phyloP scores from a whole-genome alignment of 176 grass and related monocot species.

The Metroxylon sagu region DNA sequence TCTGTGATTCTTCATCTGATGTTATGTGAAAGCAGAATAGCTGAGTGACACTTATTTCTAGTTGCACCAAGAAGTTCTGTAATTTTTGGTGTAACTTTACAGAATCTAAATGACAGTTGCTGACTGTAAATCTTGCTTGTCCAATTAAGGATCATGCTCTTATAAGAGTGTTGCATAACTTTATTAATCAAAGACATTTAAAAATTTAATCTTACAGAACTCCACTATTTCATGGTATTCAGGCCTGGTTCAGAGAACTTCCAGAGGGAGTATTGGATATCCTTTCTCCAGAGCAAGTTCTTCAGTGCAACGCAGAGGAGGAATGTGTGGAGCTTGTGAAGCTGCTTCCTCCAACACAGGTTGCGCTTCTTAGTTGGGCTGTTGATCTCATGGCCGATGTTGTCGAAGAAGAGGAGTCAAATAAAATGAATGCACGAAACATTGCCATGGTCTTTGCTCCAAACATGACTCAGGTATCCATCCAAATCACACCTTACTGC shows the following conservation, averaged over 20 bases:
- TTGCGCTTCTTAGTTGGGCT: slow-evolving; percentile 72
- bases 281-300: slow-evolving; percentile 76
- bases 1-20: too few relatives aligned
- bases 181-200: too few relatives aligned
- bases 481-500: too few relatives aligned
- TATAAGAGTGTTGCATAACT: too few relatives aligned
- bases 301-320: slow-evolving; percentile 75
- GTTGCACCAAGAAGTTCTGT: too few relatives aligned
- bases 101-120: too few relatives aligned
- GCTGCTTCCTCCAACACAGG: slow-evolving; percentile 49
- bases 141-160: too few relatives aligned
- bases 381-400: slow-evolving; percentile 88
- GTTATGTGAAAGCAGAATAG: too few relatives aligned
- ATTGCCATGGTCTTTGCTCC: slow-evolving; percentile 94
- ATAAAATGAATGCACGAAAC: slow-evolving; percentile 97
- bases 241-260: slow-evolving; percentile 97
- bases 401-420: slow-evolving; percentile 73
- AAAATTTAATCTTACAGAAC: too few relatives aligned
- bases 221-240: neutral
- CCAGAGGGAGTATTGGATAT: slow-evolving; percentile 77
- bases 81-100: too few relatives aligned
- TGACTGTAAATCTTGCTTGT: too few relatives aligned
- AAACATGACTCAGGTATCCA: slow-evolving; percentile 88
- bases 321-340: slow-evolving; percentile 62
- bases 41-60: too few relatives aligned